Conservation (phyloP, 2,329 filamentous ascomycete species). For the Hypoxylon sp. region DNA sequence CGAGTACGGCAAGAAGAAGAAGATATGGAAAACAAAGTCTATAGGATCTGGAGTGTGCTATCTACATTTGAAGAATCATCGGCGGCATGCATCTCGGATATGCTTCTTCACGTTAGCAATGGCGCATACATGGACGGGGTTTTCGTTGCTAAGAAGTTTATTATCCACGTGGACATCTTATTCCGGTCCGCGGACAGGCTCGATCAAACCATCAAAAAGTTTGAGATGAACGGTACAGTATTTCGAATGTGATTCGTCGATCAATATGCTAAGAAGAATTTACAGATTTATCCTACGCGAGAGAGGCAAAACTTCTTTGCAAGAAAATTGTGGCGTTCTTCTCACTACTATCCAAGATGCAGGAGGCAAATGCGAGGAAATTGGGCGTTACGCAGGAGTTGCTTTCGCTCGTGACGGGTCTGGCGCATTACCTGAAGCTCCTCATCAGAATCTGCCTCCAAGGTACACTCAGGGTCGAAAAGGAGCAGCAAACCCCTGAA, state of each 20-base stretch:
- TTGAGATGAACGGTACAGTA: slow-evolving; percentile 75
- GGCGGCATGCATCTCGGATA: slow-evolving; percentile 97
- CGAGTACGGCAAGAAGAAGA: slow-evolving; percentile 87
- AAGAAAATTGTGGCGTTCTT: slow-evolving; percentile 99
- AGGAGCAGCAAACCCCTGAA: slow-evolving; percentile 77
- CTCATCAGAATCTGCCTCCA: slow-evolving; percentile 97
- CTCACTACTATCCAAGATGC: slow-evolving; percentile 90
- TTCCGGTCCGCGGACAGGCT: slow-evolving; percentile 89
- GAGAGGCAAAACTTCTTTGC: slow-evolving; percentile 98
- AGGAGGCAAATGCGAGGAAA: slow-evolving; percentile 88
- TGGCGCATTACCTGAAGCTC: slow-evolving; percentile 97
- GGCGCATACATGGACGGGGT: slow-evolving; percentile 96
- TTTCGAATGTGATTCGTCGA: background rate
- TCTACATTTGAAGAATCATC: slow-evolving; percentile 98
- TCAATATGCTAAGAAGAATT: slow-evolving; percentile 36
- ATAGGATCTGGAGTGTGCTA: slow-evolving; percentile 96
- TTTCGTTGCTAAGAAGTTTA: slow-evolving; percentile 93
- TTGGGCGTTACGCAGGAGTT: slow-evolving; percentile 97
- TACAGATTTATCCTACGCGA: slow-evolving; percentile 85
- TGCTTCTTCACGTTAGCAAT: slow-evolving; percentile 98
- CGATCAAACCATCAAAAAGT: slow-evolving; percentile 73
- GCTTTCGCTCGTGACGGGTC: slow-evolving; percentile 93
- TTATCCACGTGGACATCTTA: slow-evolving; percentile 91
- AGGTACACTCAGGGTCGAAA: slow-evolving; percentile 88
- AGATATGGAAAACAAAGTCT: slow-evolving; percentile 96